A percentile compares a stretch with the other conserved stretches of the same genome.
These are phyloP conservation scores for Wallacemonas sp. DNA, from an alignment of 208 protist genomes.

Conservation along the genomic window DNA sequence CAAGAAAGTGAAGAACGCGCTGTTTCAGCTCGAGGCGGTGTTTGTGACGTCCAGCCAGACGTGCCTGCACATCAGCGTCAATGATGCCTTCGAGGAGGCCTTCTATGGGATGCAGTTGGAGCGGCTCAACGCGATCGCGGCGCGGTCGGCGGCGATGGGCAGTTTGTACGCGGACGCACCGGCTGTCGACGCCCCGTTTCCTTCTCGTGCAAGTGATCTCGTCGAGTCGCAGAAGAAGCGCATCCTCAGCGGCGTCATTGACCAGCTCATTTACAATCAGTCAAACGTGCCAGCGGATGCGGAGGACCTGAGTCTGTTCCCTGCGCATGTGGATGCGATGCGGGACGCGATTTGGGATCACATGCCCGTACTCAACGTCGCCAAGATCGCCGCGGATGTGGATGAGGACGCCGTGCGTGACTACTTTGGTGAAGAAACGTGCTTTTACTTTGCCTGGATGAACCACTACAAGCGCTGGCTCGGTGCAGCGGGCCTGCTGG, in stretches of 20 bases:
- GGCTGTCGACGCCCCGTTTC: slow-evolving; percentile 39
- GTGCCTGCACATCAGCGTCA: slow-evolving; percentile 39
- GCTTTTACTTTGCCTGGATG: slow-evolving; percentile 86
- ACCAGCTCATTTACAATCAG: slow-evolving; percentile 27
- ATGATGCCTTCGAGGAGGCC: slow-evolving; percentile 25
- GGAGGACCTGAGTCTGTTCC: slow-evolving; percentile 24
- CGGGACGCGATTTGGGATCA: slow-evolving; percentile 29
- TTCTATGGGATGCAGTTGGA: slow-evolving; percentile 24
- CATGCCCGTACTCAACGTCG: neutral
- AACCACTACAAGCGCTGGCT: slow-evolving; percentile 70
- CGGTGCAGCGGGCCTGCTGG: slow-evolving; percentile 32
- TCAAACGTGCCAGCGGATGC: slow-evolving; percentile 19
- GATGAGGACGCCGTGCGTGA: slow-evolving; percentile 21
- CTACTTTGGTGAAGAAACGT: slow-evolving; percentile 68
- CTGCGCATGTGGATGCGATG: slow-evolving; percentile 33
- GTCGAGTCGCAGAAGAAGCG: slow-evolving; percentile 46
- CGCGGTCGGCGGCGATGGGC: slow-evolving; percentile 13
- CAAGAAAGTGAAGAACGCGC: slow-evolving; percentile 21
- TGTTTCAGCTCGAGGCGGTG: slow-evolving; percentile 31
- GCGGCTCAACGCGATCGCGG: slow-evolving; percentile 27
- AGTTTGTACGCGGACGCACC: slow-evolving; percentile 17
- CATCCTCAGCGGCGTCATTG: slow-evolving; percentile 43
- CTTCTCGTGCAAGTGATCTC: slow-evolving; percentile 19
- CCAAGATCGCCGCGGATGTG: slow-evolving; percentile 7
- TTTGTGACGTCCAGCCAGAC: slow-evolving; percentile 13